Evolutionary conservation across 2,329 filamentous ascomycete genomes (phyloP), one percentile per base, ranked within the genome.

Genomic region (Trichoderma koningiopsis): DNA sequence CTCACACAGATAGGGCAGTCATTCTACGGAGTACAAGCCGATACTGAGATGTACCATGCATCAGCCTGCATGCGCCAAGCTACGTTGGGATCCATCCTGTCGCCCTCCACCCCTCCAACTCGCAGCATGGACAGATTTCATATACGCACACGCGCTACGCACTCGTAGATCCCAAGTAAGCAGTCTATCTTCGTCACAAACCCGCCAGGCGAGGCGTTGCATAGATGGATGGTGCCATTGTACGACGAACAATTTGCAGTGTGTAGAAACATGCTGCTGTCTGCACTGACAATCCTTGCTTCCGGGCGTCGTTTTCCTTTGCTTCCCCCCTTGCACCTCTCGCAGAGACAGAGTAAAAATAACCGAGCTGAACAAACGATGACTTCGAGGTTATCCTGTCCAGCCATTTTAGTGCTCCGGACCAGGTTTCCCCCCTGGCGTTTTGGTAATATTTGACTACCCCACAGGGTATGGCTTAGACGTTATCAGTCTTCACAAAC

Each of bases 1-100:
- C 19, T 66, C 63, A 66, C 63, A 66, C 63, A 59, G 63, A 66
- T 66, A 59, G 63, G 63, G 63, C 63, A 66, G 59, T 58, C 55
- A 66, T 66, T 58, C 63, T 58, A 66, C 61, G 33, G 37, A 47
- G 37, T 60, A 57, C 35, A 68, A 43, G 47, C 43, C 40, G 65
- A 68, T 61, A 49, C 43, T 55, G 56, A 60, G 52, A 61, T 57
- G 56, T 60, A 52, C 29, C 27, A 68, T 60, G 57, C 57, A 60
- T 43, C 65, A 27, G 37, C 63, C 53, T 58, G 63, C 53, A 66
- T 66, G 22, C 43, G 49, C 52, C 55, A 43, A n/a, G 19, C 19
- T 43, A 10, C 62, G 55, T 55, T 52, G 63, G 63, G 33, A 55
- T 55, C 31, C 63, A 52, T 58, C 31, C 19, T 37, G 5, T 43